phyloP scores from a whole-genome alignment of 2,329 filamentous ascomycete genomes.

The Metarhizium humberi region DNA sequence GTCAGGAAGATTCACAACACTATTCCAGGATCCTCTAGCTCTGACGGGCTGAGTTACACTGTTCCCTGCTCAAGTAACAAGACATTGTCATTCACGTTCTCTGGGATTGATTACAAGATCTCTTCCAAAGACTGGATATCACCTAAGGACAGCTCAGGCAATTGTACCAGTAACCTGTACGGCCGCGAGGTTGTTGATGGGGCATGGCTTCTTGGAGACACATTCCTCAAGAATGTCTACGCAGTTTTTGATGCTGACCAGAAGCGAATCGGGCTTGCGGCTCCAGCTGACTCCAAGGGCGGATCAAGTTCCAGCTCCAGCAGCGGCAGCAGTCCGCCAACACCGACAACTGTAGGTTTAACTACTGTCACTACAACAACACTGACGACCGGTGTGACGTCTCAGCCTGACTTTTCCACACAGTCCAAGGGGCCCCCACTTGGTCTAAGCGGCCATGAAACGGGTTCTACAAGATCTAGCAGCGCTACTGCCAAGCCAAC shows the following conservation, averaged over 20 bases:
- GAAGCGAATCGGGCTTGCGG: constrained; percentile 39
- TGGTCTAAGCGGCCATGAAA: constrained; percentile 15
- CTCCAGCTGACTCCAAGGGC: constrained; percentile 3
- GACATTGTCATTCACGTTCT: constrained; percentile 57
- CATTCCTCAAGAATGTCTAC: constrained; percentile 87
- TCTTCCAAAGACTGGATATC: constrained; percentile 63
- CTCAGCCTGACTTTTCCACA: background rate
- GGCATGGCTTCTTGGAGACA: constrained; percentile 74
- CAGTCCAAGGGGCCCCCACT: constrained; percentile 1
- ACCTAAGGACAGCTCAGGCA: constrained; percentile 29
- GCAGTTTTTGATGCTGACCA: constrained; percentile 72
- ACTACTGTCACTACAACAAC: constrained; percentile 2
- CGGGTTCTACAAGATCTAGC: background rate
- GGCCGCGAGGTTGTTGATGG: constrained; percentile 57
- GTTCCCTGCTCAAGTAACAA: constrained; percentile 63
- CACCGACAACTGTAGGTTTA: background rate
- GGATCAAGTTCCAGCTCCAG: background rate
- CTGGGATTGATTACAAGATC: constrained; percentile 56
- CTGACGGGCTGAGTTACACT: constrained; percentile 53
- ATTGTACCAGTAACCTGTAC: constrained; percentile 65
- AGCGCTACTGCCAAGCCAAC: constrained; percentile 2
- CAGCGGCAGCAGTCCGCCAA: background rate
- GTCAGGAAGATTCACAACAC: constrained; percentile 58
- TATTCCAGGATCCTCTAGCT: constrained; percentile 51
- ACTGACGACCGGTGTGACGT: background rate